phyloP scores from a whole-genome alignment of 768 basidiomycete species.

The Russula brevipes region DNA sequence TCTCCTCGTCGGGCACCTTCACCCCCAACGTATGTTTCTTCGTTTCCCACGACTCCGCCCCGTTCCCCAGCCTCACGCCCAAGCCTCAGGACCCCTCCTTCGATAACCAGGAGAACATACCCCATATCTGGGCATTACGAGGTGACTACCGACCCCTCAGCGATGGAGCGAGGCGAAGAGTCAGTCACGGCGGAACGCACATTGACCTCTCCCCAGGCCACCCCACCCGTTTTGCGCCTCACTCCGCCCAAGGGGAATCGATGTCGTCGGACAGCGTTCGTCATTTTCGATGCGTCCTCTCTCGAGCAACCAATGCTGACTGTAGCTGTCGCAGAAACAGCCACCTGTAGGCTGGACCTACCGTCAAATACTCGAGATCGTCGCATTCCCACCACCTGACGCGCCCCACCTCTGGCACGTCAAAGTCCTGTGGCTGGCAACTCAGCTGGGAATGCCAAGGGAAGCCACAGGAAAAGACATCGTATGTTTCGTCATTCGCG shows the following conservation, averaged over 20 bases:
- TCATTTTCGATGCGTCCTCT: background rate
- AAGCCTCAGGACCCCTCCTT: background rate
- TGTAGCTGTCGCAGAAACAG: background rate
- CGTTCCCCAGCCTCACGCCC: background rate
- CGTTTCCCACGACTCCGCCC: background rate
- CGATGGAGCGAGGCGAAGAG: background rate
- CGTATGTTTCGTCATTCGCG: background rate
- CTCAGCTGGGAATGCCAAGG: background rate
- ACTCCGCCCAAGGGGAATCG: background rate
- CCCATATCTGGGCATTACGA: background rate
- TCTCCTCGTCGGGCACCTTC: background rate
- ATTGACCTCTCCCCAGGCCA: background rate
- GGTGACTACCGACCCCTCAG: background rate
- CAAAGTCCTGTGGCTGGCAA: background rate
- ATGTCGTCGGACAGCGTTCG: background rate
- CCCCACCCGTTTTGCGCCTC: background rate
- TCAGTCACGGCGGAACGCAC: background rate
- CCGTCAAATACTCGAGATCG: background rate
- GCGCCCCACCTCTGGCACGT: background rate
- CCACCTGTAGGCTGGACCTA: conserved; percentile 11
- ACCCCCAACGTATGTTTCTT: background rate
- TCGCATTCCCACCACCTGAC: background rate
- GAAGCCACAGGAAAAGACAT: background rate
- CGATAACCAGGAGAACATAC: too few species aligned
- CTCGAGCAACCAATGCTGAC: background rate